phyloP scores from a whole-genome alignment of 495 filamentous ascomycete species.

The Penicillium coffeae region DNA sequence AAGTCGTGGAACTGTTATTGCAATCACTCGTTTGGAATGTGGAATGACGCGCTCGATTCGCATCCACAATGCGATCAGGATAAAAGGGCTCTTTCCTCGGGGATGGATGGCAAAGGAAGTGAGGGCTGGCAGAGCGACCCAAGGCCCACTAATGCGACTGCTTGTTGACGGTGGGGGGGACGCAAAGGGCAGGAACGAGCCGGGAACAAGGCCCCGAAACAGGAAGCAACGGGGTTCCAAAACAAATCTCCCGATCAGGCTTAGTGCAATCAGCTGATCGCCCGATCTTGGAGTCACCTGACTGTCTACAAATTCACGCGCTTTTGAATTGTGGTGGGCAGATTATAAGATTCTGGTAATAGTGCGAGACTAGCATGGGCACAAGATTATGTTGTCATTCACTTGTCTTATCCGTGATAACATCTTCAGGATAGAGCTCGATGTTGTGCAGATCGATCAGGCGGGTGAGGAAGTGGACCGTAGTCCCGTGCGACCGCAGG shows the following conservation, averaged over 20 bases:
- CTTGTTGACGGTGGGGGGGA: slow-evolving; percentile 29
- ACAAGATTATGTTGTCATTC: too few relatives aligned
- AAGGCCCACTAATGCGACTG: slow-evolving; percentile 14
- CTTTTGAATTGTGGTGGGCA: too few relatives aligned
- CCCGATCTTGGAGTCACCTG: neutral
- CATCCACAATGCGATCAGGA: neutral
- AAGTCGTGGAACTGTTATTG: neutral
- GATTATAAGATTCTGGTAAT: too few relatives aligned
- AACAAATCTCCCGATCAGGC: slow-evolving; percentile 47
- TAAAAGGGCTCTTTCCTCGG: neutral
- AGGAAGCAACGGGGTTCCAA: slow-evolving; percentile 17
- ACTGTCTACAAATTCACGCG: too few relatives aligned
- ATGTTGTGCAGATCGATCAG: slow-evolving; percentile 14
- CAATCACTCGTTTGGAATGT: slow-evolving; percentile 21
- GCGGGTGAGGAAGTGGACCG: slow-evolving; percentile 11
- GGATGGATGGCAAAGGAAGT: neutral
- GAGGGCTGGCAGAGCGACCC: neutral
- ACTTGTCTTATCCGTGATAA: too few relatives aligned
- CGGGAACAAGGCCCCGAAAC: slow-evolving; percentile 20
- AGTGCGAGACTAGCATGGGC: too few relatives aligned
- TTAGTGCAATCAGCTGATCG: slow-evolving; percentile 31
- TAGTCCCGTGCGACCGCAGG: slow-evolving; percentile 27
- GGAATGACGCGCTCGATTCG: slow-evolving; percentile 21
- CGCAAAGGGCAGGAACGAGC: slow-evolving; percentile 24
- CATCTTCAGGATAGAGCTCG: too few relatives aligned